phyloP scores from a whole-genome alignment of 2,329 filamentous ascomycete genomes.

The Fusarium oligoseptatum region DNA sequence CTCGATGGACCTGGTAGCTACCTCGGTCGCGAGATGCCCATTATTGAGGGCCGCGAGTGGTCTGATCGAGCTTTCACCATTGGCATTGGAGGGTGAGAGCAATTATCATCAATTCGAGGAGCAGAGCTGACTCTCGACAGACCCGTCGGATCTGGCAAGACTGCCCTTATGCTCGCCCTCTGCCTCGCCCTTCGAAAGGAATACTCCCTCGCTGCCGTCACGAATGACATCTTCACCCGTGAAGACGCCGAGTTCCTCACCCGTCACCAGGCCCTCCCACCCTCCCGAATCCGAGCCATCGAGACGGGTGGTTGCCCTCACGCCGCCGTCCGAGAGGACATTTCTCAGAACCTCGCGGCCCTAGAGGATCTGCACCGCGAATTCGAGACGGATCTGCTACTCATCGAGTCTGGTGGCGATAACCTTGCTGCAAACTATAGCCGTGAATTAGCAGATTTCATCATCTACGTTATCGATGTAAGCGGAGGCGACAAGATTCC shows the following conservation, averaged over 20 bases:
- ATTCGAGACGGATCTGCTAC: slow-evolving; percentile 84
- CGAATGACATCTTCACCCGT: slow-evolving; percentile 98
- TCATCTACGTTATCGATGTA: slow-evolving; percentile 99
- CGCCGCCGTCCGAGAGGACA: slow-evolving; percentile 97
- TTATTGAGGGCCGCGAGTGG: slow-evolving; percentile 90
- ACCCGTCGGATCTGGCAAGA: slow-evolving; percentile 97
- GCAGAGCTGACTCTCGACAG: slow-evolving; percentile 58
- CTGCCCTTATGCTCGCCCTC: slow-evolving; percentile 94
- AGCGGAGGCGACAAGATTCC: slow-evolving; percentile 97
- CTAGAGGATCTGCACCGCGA: slow-evolving; percentile 88
- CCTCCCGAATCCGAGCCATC: slow-evolving; percentile 90
- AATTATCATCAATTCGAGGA: background rate
- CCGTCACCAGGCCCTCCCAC: slow-evolving; percentile 83
- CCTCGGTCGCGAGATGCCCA: slow-evolving; percentile 90
- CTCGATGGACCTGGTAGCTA: slow-evolving; percentile 94
- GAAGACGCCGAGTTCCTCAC: slow-evolving; percentile 99
- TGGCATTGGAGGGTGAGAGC: slow-evolving; percentile 91
- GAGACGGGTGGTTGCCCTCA: slow-evolving; percentile 98
- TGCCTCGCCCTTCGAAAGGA: slow-evolving; percentile 84
- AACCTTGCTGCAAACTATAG: slow-evolving; percentile 98
- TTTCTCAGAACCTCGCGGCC: slow-evolving; percentile 91
- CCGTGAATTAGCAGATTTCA: slow-evolving; percentile 94
- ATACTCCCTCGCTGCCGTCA: slow-evolving; percentile 93
- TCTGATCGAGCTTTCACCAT: slow-evolving; percentile 91
- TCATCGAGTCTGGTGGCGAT: slow-evolving; percentile 96